Base-by-base conservation (phyloP, 768 basidiomycete genomes). In the Tremella mesenterica region DNA sequence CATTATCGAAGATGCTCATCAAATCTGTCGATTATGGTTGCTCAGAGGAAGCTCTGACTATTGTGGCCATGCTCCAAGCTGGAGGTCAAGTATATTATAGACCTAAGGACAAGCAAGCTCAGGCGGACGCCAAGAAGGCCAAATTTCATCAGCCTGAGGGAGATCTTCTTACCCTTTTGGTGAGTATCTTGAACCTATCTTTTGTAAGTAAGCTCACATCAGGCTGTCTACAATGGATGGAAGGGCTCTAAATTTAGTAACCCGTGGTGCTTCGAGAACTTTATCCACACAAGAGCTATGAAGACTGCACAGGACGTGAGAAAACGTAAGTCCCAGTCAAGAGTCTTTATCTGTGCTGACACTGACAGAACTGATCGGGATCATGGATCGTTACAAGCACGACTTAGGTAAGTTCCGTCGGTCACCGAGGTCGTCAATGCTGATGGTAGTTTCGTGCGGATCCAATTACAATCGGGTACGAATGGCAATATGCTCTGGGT, bases 371-470 rank as follows among this genome's bases (percentile, higher is more conserved):
- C 75, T 99, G 50, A 78, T 97, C 36, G 95, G 95, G 56, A 97
- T 99, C 72, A 97, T 99, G 95, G 95, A 99, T 72, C 80, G 95
- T 82, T 96, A 97, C 74, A 97, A 96, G 72, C 95, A 97, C 72
- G 95, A 97, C 63, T 87, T 99, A 55, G 59, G 59, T 60, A 34
- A 2, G 20, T 7, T 36, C 16, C 27, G 29, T 46, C 29, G 36
- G 27, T 16, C 26, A 8, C 12, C 20, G n/a, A 30, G n/a, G 46
- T 14, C 25, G n/a, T 23, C 33, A 36, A 13, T 13, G 16, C 43
- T 38, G 38, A 38, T 26, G 36, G 10, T 44, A 49, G 65, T 67
- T 4, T 67, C 63, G 2, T 87, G 89, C 2, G 95, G 95, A 28
- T 80, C 80, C 64, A 92, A 99, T 71, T 96, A 83, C 75, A 97